These are phyloP conservation scores for Barnettozyma salicaria DNA, from an alignment of 805 yeast species.

Conservation along the genomic window DNA sequence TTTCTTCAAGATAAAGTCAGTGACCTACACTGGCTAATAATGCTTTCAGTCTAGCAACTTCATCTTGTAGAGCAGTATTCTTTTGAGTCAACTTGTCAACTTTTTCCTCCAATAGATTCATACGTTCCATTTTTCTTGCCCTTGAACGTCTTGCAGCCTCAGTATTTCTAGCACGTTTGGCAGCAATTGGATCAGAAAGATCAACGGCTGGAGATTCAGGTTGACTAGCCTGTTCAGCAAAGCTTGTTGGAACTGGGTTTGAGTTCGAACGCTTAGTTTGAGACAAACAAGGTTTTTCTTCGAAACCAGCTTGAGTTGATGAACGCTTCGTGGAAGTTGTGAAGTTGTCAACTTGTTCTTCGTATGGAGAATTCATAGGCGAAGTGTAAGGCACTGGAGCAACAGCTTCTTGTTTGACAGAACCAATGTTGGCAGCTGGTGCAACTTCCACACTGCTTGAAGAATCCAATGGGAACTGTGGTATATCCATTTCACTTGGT, in stretches of 20 bases:
- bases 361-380: constrained; percentile 8
- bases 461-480: constrained; percentile 28
- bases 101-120: constrained; percentile 72
- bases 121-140: constrained; percentile 86
- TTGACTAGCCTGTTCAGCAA: constrained; percentile 42
- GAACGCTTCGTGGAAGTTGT: constrained; percentile 17
- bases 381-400: constrained; percentile 5
- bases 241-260: constrained; percentile 23
- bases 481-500: constrained; percentile 26
- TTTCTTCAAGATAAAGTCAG: no score
- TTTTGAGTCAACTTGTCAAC: constrained; percentile 58
- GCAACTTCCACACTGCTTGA: no score
- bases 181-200: constrained; percentile 56
- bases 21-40: constrained; percentile 31
- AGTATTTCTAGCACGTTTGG: constrained; percentile 91
- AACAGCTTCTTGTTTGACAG: no score
- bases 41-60: constrained; percentile 54
- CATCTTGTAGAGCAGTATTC: constrained; percentile 56
- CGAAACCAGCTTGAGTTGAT: constrained; percentile 23
- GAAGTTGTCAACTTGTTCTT: constrained; percentile 3
- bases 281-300: no score
- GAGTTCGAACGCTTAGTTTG: constrained; percentile 15
- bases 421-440: constrained; percentile 1
- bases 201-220: constrained; percentile 67
- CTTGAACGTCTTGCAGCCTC: constrained; percentile 96